Evolutionary conservation across 1,284 basidiomycete species (phyloP).

Genomic region (Hypsizygus ulmarius): DNA sequence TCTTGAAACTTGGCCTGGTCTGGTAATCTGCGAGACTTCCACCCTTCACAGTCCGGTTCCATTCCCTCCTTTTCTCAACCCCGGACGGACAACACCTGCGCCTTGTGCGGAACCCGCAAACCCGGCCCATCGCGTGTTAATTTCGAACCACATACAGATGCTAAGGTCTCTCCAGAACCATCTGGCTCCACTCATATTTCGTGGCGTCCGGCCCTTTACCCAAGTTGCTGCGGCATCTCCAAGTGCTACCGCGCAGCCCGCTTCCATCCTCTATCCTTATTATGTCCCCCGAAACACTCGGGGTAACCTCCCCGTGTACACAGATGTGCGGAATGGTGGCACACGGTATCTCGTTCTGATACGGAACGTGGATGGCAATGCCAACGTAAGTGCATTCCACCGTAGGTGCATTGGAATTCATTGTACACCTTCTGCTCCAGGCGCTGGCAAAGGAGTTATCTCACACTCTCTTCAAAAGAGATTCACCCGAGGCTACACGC

Average conservation of each 20-base stretch:
- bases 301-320: slow-evolving; percentile 69
- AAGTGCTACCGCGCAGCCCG: slow-evolving; percentile 8
- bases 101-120: neutral
- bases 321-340: slow-evolving; percentile 64
- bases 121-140: neutral
- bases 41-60: neutral
- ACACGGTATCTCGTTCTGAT: slow-evolving; percentile 48
- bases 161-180: slow-evolving; percentile 2
- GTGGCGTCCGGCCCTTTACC: slow-evolving; percentile 1
- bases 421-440: slow-evolving; percentile 31
- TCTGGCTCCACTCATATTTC: neutral
- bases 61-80: neutral
- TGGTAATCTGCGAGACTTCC: slow-evolving; percentile 2
- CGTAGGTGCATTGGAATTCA: slow-evolving; percentile 8
- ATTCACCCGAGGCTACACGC: slow-evolving; percentile 44
- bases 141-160: slow-evolving; percentile 2
- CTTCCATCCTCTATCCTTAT: slow-evolving; percentile 40
- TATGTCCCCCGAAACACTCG: slow-evolving; percentile 60
- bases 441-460: slow-evolving; percentile 51
- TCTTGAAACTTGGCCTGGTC: neutral
- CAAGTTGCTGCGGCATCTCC: slow-evolving; percentile 4
- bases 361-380: slow-evolving; percentile 43
- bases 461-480: slow-evolving; percentile 42
- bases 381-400: slow-evolving; percentile 29
- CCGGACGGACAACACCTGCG: neutral